Conservation (phyloP, 2,329 filamentous ascomycete species). For the Neopestalotiopsis sp. region DNA sequence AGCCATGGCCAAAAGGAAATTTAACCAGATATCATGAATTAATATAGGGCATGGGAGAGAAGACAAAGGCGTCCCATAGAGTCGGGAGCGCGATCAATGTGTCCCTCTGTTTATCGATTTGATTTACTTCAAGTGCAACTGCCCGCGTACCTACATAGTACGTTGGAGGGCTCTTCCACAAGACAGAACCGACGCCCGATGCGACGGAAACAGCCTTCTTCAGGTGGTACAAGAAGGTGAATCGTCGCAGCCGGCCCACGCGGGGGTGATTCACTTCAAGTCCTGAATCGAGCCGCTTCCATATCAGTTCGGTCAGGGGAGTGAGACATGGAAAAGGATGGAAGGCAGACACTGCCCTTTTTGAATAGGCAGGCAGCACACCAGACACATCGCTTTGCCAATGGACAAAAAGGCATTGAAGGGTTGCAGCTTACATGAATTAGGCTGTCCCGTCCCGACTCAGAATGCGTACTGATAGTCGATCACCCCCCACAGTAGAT, state of each 20-base stretch:
- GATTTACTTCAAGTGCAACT: background rate
- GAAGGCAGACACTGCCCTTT: background rate
- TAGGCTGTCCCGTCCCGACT: background rate
- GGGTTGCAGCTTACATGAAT: background rate
- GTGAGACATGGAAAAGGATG: background rate
- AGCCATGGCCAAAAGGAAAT: conserved; percentile 24
- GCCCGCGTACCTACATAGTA: background rate
- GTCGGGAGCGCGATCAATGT: background rate
- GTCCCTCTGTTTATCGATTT: background rate
- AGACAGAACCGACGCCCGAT: too few relatives aligned
- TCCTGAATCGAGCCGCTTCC: background rate
- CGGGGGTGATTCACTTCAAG: background rate
- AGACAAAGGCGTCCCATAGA: background rate
- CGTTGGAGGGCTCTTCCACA: background rate
- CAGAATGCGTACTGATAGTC: background rate
- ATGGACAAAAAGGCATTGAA: background rate
- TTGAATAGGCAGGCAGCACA: too few relatives aligned
- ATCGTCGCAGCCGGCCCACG: background rate
- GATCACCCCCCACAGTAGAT: background rate
- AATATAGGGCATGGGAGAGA: background rate
- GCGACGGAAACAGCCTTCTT: background rate
- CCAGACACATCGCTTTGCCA: background rate
- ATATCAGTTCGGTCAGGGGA: background rate
- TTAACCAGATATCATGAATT: background rate
- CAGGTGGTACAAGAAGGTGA: background rate